phyloP scores from a whole-genome alignment of 805 yeast species.

The Metschnikowia drakensbergensis region DNA sequence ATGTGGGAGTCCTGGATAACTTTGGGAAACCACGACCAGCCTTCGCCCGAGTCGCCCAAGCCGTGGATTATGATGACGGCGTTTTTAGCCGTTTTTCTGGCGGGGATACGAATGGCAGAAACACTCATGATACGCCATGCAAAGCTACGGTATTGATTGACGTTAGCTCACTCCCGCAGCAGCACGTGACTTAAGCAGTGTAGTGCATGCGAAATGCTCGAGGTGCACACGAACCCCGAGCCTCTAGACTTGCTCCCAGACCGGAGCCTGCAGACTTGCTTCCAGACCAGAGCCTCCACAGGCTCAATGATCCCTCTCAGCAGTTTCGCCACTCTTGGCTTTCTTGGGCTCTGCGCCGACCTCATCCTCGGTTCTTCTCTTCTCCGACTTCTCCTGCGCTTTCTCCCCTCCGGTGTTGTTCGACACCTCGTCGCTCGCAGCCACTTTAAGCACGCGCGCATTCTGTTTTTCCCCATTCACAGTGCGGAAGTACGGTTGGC shows the following conservation, averaged over 20 bases:
- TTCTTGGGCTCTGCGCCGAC: slow-evolving; percentile 3
- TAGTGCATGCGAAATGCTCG: too few species aligned
- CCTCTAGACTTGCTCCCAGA: too few species aligned
- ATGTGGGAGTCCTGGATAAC: slow-evolving; percentile 43
- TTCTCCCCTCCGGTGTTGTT: slow-evolving; percentile 10
- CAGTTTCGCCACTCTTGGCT: neutral
- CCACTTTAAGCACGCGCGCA: slow-evolving; percentile 34
- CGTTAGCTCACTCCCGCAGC: neutral
- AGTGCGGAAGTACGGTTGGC: slow-evolving; percentile 91
- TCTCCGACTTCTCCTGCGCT: neutral
- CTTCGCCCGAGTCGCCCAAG: slow-evolving; percentile 84
- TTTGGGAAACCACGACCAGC: slow-evolving; percentile 83
- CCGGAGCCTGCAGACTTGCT: too few species aligned
- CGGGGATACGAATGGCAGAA: slow-evolving; percentile 28
- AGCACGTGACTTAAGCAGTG: neutral
- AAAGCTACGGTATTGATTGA: neutral
- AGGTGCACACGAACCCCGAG: too few species aligned
- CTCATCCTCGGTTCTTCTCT: slow-evolving; percentile 5
- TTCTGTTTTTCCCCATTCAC: slow-evolving; percentile 68
- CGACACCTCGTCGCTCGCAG: slow-evolving; percentile 25
- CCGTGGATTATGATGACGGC: slow-evolving; percentile 84
- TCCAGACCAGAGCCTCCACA: too few species aligned
- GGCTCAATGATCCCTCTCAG: too few species aligned
- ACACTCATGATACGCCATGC: slow-evolving; percentile 12
- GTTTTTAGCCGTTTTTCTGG: slow-evolving; percentile 34